Percentiles rank a stretch among this genome's conserved stretches.
Evolutionary conservation across 1,139 yeast species (phyloP).

Genomic region (Yamadazyma oceani): DNA sequence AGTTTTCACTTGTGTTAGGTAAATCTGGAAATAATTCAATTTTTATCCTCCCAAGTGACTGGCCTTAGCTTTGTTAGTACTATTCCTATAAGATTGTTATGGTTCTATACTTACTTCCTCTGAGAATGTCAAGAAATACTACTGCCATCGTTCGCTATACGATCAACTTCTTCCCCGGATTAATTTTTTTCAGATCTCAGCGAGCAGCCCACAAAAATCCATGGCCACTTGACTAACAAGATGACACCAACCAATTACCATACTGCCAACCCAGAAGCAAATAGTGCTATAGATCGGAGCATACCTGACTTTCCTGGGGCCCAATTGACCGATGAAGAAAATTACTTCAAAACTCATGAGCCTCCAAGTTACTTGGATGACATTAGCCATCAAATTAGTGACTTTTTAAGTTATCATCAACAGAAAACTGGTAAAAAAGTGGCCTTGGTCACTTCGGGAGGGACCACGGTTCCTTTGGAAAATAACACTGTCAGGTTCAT

Average conservation of each 20-base stretch:
- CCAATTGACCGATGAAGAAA: conserved; percentile 66
- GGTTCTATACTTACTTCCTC: conserved; percentile 21
- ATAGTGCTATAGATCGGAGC: conserved; percentile 74
- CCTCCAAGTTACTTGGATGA: conserved; percentile 75
- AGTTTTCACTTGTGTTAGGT: conserved; percentile 53
- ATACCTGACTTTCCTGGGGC: conserved; percentile 83
- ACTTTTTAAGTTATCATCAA: conserved; percentile 55
- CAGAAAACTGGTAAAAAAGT: conserved; percentile 47
- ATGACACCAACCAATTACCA: conserved; percentile 37
- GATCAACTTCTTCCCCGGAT: conserved; percentile 8
- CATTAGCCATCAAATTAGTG: conserved; percentile 53
- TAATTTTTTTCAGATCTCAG: neutral
- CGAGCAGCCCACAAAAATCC: too few species aligned
- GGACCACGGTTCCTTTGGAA: conserved; percentile 96
- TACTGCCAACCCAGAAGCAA: conserved; percentile 72
- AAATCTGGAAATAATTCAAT: conserved; percentile 41
- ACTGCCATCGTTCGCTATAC: conserved; percentile 31
- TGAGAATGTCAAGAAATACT: conserved; percentile 33
- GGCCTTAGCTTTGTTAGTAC: conserved; percentile 15
- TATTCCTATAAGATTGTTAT: neutral
- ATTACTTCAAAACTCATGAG: conserved; percentile 67
- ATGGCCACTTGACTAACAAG: too few species aligned
- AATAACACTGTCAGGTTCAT: conserved; percentile 95
- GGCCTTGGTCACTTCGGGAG: conserved; percentile 93
- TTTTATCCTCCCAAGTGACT: conserved; percentile 39